phyloP scores from a whole-genome alignment of 371 early-diverging fungal species.

The Blakeslea trispora region DNA sequence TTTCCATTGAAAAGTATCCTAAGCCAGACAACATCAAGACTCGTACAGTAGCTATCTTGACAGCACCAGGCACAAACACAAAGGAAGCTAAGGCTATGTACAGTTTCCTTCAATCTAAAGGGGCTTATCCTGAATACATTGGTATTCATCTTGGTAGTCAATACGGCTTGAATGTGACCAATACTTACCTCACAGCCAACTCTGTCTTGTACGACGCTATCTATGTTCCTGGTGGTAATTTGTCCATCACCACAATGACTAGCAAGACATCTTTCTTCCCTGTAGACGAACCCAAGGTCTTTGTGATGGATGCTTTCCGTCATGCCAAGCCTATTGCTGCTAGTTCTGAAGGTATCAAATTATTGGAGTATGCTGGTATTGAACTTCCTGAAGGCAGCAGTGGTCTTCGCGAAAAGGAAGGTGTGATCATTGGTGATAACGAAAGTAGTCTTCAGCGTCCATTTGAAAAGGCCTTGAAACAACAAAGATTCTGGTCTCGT shows the following conservation, averaged over 20 bases:
- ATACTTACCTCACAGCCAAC: slow-evolving; percentile 30
- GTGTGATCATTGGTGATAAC: slow-evolving; percentile 9
- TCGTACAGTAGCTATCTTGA: slow-evolving; percentile 38
- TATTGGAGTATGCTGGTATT: slow-evolving; percentile 17
- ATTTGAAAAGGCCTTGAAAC: slow-evolving; percentile 28
- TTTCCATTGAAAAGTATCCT: slow-evolving; percentile 40
- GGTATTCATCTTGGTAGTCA: slow-evolving; percentile 28
- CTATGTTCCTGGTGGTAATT: slow-evolving; percentile 38
- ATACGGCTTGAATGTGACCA: slow-evolving; percentile 24
- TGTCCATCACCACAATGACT: slow-evolving; percentile 21
- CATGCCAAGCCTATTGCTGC: slow-evolving; percentile 45
- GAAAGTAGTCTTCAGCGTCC: background rate
- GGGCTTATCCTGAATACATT: slow-evolving; percentile 34
- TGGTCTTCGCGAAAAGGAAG: background rate
- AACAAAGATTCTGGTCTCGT: slow-evolving; percentile 44
- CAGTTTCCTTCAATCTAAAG: slow-evolving; percentile 27
- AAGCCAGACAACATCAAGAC: slow-evolving; percentile 34
- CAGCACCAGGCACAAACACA: slow-evolving; percentile 33
- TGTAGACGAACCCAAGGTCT: slow-evolving; percentile 34
- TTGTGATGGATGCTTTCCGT: slow-evolving; percentile 36
- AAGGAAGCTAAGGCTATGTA: slow-evolving; percentile 34
- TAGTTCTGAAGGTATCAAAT: slow-evolving; percentile 23
- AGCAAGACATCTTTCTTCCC: slow-evolving; percentile 25
- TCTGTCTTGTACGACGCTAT: slow-evolving; percentile 44
- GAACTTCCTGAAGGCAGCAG: slow-evolving; percentile 1